phyloP scores from a whole-genome alignment of 2,329 filamentous ascomycete genomes.

The Fusarium lateritium region DNA sequence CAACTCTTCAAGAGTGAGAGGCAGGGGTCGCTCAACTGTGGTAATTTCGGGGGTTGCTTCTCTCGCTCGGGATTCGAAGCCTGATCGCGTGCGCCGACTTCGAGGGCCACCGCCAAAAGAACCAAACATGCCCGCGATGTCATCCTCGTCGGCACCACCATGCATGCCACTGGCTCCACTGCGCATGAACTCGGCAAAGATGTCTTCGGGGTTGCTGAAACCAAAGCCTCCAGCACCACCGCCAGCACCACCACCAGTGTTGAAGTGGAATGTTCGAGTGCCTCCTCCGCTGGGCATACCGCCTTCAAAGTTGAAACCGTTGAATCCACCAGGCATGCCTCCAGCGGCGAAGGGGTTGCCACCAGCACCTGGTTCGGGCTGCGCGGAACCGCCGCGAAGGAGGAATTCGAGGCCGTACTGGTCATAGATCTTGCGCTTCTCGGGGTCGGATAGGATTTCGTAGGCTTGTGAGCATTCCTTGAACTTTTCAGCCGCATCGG shows the following conservation, averaged over 20 bases:
- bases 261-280: slow-evolving; percentile 75
- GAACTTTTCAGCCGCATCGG: slow-evolving; percentile 90
- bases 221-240: slow-evolving; percentile 75
- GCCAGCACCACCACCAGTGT: slow-evolving; percentile 66
- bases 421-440: slow-evolving; percentile 97
- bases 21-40: slow-evolving; percentile 87
- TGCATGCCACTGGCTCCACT: slow-evolving; percentile 56
- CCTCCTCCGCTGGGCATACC: slow-evolving; percentile 61
- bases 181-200: slow-evolving; percentile 88
- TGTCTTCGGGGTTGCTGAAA: slow-evolving; percentile 86
- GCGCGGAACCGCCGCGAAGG: slow-evolving; percentile 80
- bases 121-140: slow-evolving; percentile 70
- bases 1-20: slow-evolving; percentile 88
- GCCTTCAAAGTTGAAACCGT: slow-evolving; percentile 67
- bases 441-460: slow-evolving; percentile 96
- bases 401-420: slow-evolving; percentile 95
- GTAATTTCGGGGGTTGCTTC: slow-evolving; percentile 83
- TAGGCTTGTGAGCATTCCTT: slow-evolving; percentile 98
- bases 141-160: slow-evolving; percentile 60
- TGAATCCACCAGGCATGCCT: slow-evolving; percentile 69
- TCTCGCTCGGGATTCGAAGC: slow-evolving; percentile 52
- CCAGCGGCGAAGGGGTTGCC: slow-evolving; percentile 72
- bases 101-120: slow-evolving; percentile 60
- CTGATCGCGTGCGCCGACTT: slow-evolving; percentile 62
- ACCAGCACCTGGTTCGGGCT: slow-evolving; percentile 72